Conservation (phyloP, 495 filamentous ascomycete species). For the Bacidia gigantensis region DNA sequence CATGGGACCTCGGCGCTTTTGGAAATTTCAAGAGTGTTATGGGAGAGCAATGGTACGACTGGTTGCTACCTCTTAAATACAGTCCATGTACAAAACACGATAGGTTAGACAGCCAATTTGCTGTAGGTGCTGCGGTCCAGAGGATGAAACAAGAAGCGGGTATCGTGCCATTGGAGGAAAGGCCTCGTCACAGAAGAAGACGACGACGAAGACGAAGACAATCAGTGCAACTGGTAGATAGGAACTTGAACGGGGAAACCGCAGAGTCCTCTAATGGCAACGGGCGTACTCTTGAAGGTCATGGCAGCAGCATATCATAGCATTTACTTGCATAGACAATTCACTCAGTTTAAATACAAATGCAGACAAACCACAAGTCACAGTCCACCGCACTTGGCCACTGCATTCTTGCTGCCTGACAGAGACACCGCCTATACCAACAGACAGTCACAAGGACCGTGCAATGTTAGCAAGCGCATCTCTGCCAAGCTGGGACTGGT, state of each 20-base stretch:
- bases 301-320: too few relatives aligned
- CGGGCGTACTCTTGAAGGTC: too few relatives aligned
- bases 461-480: too few relatives aligned
- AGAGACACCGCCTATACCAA: too few relatives aligned
- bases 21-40: conserved; percentile 64
- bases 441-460: too few relatives aligned
- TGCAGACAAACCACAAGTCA: too few relatives aligned
- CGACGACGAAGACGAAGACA: conserved; percentile 9
- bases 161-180: conserved; percentile 14
- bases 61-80: conserved; percentile 54
- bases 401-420: too few relatives aligned
- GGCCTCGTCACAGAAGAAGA: conserved; percentile 8
- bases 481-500: too few relatives aligned
- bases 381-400: too few relatives aligned
- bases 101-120: conserved; percentile 32
- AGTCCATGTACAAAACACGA: conserved; percentile 48
- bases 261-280: not conserved
- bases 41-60: conserved; percentile 54
- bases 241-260: not conserved
- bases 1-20: conserved; percentile 54
- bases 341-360: too few relatives aligned
- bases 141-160: conserved; percentile 36
- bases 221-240: not conserved
- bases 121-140: conserved; percentile 37
- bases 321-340: too few relatives aligned